A percentile compares a stretch with the other conserved stretches of the same genome.
These are phyloP conservation scores for Circinella umbellata DNA, from an alignment of 371 early-diverging fungal species.

Conservation along the genomic window DNA sequence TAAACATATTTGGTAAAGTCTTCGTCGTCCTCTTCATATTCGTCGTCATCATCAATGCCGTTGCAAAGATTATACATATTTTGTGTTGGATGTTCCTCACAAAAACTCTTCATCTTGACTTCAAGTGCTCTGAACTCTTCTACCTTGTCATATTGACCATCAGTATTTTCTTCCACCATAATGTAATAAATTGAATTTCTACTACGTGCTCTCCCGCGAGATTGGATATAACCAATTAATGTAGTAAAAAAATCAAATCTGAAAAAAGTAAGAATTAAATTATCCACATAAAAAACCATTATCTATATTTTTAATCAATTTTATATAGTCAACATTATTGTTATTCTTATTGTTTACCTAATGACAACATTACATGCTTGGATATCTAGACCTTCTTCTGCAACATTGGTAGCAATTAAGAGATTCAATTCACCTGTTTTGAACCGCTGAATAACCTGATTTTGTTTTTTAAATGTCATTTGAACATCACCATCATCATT, in stretches of 20 bases:
- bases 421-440: slow-evolving; percentile 71
- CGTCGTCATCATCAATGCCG: slow-evolving; percentile 20
- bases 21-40: slow-evolving; percentile 30
- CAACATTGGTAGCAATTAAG: slow-evolving; percentile 93
- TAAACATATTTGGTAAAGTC: slow-evolving; percentile 41
- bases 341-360: slow-evolving; percentile 43
- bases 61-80: slow-evolving; percentile 31
- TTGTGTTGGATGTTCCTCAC: slow-evolving; percentile 49
- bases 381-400: slow-evolving; percentile 98
- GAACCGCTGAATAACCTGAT: slow-evolving; percentile 71
- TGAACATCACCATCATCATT: slow-evolving; percentile 54
- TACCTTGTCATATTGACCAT: slow-evolving; percentile 39
- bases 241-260: slow-evolving; percentile 83
- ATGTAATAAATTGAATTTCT: slow-evolving; percentile 76
- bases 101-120: slow-evolving; percentile 56
- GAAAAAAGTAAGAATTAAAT: no score
- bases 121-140: slow-evolving; percentile 55
- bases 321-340: no score
- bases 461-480: slow-evolving; percentile 71
- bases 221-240: slow-evolving; percentile 85
- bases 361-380: slow-evolving; percentile 93
- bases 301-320: no score
- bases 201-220: slow-evolving; percentile 91
- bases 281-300: no score
- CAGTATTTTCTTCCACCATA: slow-evolving; percentile 58